Base-by-base conservation (phyloP, 2,329 filamentous ascomycete genomes). In the Didymella segeticola region DNA sequence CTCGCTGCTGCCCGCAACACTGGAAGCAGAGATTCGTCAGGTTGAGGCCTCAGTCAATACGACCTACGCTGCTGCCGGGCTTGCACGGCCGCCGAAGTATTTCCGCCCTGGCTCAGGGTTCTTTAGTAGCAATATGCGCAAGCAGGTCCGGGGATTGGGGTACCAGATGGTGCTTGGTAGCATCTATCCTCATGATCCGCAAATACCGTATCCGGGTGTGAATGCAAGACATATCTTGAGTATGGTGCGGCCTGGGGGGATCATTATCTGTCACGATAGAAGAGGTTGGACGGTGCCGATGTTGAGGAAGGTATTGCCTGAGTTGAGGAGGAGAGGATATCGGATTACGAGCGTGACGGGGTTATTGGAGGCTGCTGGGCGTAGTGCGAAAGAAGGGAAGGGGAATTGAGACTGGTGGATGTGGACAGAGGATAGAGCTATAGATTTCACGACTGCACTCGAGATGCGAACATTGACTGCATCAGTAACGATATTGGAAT, bases 171-270 rank as follows among this genome's bases (percentile, higher is more conserved):
- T 92, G n/a, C 77, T 96, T 31, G 92, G 92, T 2, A 87, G 86
- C 72, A 87, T 96, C 33, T 96, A 96, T 75, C 92, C 92, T 5
- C 91, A 96, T 77, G 92, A 96, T 76, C 87, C 92, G n/a, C 91
- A 96, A 79, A 88, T 96, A 53, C 79, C 80, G 9, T 87, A 83
- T 66, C 82, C 85, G 62, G 77, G 79, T 59, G 62, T 92, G 46
- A 96, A 96, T 75, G 88, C 90, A 7, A 80, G 79, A 61, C 91
- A 96, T 77, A 84, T 96, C 4, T 73, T 96, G 63, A 91, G 89
- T 75, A 91, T 92, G 88, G 79, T 89, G 29, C 79, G 84, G 39
- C 87, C 89, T 0, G 92, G 92, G 0, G 87, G 84, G 23, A 88
- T 96, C 52, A 87, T 96, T 57, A 88, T 96, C 45, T 93, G 91